phyloP scores from a whole-genome alignment of 371 early-diverging fungal species.

The Coemansia sp. region DNA sequence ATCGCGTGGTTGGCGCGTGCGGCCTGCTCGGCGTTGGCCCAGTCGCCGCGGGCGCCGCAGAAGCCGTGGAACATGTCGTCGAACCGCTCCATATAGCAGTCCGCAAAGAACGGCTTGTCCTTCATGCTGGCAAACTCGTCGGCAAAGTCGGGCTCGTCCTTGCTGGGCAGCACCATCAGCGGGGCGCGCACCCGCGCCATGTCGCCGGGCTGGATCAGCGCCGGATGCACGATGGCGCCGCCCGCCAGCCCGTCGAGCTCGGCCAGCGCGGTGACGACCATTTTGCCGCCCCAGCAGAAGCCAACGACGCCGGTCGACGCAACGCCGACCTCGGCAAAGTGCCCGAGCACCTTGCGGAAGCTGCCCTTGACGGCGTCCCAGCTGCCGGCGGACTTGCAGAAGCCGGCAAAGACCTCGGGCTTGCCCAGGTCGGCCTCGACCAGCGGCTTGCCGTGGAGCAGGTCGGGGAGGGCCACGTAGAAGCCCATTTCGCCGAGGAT shows the following conservation, averaged over 20 bases:
- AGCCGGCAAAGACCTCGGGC: constrained; percentile 40
- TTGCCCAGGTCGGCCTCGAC: constrained; percentile 45
- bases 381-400: constrained; percentile 51
- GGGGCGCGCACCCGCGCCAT: constrained; percentile 60
- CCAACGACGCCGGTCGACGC: constrained; percentile 58
- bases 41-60: constrained; percentile 69
- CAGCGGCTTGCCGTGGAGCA: constrained; percentile 59
- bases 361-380: constrained; percentile 47
- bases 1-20: constrained; percentile 51
- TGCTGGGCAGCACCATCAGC: constrained; percentile 60
- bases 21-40: constrained; percentile 43
- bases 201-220: constrained; percentile 56
- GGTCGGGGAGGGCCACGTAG: constrained; percentile 67
- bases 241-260: constrained; percentile 50
- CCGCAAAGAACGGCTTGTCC: constrained; percentile 60
- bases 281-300: constrained; percentile 70
- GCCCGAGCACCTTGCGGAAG: constrained; percentile 26
- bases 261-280: constrained; percentile 40
- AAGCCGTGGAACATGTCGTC: constrained; percentile 72
- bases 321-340: constrained; percentile 51
- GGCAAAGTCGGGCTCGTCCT: constrained; percentile 64
- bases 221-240: constrained; percentile 65
- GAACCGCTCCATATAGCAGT: constrained; percentile 60
- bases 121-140: constrained; percentile 54
- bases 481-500: constrained; percentile 61